Evolutionary conservation across 169 alveolate species (phyloP).

Genomic region (Cryptosporidium sp.): DNA sequence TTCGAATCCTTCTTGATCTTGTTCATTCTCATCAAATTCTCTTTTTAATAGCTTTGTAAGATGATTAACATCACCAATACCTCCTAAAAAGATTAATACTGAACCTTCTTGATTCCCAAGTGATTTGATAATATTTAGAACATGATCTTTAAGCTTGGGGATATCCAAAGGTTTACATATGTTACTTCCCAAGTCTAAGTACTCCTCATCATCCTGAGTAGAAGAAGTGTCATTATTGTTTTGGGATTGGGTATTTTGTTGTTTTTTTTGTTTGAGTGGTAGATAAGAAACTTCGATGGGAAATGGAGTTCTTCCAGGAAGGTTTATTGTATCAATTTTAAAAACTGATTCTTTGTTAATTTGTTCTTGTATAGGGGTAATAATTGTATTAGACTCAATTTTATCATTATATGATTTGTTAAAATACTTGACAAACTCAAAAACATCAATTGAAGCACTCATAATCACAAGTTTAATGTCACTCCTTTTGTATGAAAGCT

Average conservation of each 20-base stretch:
- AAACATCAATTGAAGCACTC: slow-evolving; percentile 67
- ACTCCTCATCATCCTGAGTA: not conserved
- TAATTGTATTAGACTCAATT: not conserved
- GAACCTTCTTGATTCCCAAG: slow-evolving; percentile 39
- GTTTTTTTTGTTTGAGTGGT: not conserved
- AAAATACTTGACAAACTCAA: slow-evolving; percentile 46
- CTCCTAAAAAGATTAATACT: slow-evolving; percentile 51
- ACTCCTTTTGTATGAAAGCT: slow-evolving; percentile 13
- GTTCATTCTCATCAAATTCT: not conserved
- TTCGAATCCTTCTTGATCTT: slow-evolving; percentile 1
- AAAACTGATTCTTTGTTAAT: not conserved
- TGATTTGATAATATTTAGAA: slow-evolving; percentile 23
- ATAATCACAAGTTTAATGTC: slow-evolving; percentile 60
- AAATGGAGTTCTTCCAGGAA: slow-evolving; percentile 75
- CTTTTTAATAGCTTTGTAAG: slow-evolving; percentile 8
- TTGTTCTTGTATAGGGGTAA: not conserved
- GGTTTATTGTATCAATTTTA: slow-evolving; percentile 9
- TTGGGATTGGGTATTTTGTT: not conserved
- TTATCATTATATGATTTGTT: slow-evolving; percentile 16
- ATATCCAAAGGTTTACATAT: slow-evolving; percentile 50
- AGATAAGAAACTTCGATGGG: slow-evolving; percentile 43
- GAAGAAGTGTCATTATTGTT: not conserved
- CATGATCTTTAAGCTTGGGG: not conserved
- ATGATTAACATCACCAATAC: slow-evolving; percentile 62
- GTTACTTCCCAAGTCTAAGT: not conserved